phyloP scores from a whole-genome alignment of 306 rosid species.

The Medicago lupulina region DNA sequence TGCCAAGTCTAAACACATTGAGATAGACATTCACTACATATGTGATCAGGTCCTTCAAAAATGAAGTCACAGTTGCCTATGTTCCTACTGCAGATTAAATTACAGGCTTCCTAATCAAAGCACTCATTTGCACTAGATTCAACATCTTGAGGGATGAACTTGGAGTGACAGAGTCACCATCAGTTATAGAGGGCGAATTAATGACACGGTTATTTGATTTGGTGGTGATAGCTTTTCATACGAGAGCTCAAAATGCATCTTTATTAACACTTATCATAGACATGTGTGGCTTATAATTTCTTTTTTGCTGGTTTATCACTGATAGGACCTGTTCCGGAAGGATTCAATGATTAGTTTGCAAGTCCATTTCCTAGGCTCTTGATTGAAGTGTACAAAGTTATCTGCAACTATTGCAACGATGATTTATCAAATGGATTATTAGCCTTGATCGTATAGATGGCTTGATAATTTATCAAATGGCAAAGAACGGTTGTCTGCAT shows the following conservation, averaged over 20 bases:
- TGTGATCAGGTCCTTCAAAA: no score
- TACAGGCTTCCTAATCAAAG: no score
- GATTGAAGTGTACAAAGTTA: conserved; percentile 67
- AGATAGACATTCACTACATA: no score
- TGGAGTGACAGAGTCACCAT: no score
- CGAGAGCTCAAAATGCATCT: not conserved
- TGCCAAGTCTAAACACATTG: no score
- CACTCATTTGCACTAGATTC: no score
- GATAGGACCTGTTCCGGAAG: conserved; percentile 70
- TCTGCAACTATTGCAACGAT: conserved; percentile 52
- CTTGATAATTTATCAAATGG: conserved; percentile 13
- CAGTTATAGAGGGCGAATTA: no score
- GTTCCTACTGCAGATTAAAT: no score
- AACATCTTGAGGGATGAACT: no score
- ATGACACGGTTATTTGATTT: not conserved
- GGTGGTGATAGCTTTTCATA: not conserved
- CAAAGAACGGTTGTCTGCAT: not conserved
- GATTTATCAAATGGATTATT: conserved; percentile 60
- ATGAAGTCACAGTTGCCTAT: no score
- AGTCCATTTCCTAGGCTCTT: conserved; percentile 69
- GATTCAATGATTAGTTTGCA: conserved; percentile 65
- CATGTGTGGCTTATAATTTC: conserved; percentile 19
- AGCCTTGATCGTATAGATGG: not conserved
- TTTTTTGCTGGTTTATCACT: conserved; percentile 37
- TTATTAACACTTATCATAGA: not conserved